phyloP scores from a whole-genome alignment of 768 basidiomycete species.

The Trametes sanguinea region DNA sequence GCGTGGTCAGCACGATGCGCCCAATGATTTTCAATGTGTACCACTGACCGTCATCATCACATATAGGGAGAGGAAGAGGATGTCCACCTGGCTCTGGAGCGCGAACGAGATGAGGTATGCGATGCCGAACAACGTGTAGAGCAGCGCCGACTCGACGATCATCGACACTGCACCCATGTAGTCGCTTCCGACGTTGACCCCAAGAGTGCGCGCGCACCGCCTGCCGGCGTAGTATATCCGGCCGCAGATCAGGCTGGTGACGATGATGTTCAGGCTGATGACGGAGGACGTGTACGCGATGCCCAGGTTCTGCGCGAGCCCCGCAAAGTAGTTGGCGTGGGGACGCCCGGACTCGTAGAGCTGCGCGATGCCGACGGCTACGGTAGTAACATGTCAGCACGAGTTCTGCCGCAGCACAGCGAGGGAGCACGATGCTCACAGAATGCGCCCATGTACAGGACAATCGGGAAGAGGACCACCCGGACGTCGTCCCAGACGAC shows the following conservation, averaged over 20 bases:
- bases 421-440: constrained; percentile 5
- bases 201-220: neutral
- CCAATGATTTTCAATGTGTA: neutral
- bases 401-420: neutral
- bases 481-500: constrained; percentile 3
- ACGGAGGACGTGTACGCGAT: constrained; percentile 3
- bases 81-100: neutral
- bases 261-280: constrained; percentile 16
- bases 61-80: constrained; percentile 23
- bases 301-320: constrained; percentile 6
- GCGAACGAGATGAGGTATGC: constrained; percentile 23
- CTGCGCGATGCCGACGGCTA: constrained; percentile 17
- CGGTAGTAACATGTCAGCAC: neutral
- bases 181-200: neutral
- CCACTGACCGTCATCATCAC: constrained; percentile 22
- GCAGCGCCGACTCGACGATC: constrained; percentile 20
- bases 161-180: constrained; percentile 11
- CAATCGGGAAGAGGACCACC: constrained; percentile 7
- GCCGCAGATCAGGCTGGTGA: constrained; percentile 20
- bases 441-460: constrained; percentile 7
- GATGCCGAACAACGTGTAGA: constrained; percentile 19
- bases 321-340: constrained; percentile 3
- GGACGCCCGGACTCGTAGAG: constrained; percentile 10
- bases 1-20: neutral
- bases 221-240: constrained; percentile 11